phyloP scores from a whole-genome alignment of 306 rosid species.

The Crotalaria pallida region DNA sequence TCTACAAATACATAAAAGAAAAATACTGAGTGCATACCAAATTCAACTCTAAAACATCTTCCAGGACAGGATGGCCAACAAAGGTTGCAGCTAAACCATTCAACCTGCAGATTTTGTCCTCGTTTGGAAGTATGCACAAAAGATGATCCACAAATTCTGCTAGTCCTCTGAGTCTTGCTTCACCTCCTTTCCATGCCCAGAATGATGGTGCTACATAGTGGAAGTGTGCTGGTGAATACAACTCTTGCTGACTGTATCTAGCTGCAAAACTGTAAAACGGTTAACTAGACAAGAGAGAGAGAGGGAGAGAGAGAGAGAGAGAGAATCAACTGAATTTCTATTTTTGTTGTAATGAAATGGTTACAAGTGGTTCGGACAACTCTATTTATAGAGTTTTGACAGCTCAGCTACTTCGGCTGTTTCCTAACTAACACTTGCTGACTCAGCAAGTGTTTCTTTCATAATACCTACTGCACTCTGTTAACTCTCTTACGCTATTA shows the following conservation, averaged over 20 bases:
- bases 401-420: no score
- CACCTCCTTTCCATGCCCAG: slow-evolving; percentile 99
- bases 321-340: no score
- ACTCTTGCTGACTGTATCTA: slow-evolving; percentile 39
- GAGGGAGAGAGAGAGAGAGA: no score
- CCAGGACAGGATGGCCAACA: slow-evolving; percentile 86
- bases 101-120: slow-evolving; percentile 68
- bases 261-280: slow-evolving; percentile 92
- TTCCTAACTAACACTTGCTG: no score
- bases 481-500: no score
- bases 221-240: slow-evolving; percentile 56
- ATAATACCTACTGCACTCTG: no score
- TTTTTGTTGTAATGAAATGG: no score
- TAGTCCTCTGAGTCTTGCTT: slow-evolving; percentile 72
- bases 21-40: slow-evolving; percentile 36
- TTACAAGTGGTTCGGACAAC: no score
- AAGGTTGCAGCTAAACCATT: slow-evolving; percentile 82
- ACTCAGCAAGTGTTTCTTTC: no score
- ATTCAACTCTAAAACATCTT: slow-evolving; percentile 57
- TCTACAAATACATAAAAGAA: not conserved
- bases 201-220: slow-evolving; percentile 93
- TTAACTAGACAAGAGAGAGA: no score
- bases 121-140: slow-evolving; percentile 86
- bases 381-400: no score
- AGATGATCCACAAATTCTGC: slow-evolving; percentile 73